phyloP scores from a whole-genome alignment of 2,329 filamentous ascomycete genomes.

The Lasiodiplodia gonubiensis region DNA sequence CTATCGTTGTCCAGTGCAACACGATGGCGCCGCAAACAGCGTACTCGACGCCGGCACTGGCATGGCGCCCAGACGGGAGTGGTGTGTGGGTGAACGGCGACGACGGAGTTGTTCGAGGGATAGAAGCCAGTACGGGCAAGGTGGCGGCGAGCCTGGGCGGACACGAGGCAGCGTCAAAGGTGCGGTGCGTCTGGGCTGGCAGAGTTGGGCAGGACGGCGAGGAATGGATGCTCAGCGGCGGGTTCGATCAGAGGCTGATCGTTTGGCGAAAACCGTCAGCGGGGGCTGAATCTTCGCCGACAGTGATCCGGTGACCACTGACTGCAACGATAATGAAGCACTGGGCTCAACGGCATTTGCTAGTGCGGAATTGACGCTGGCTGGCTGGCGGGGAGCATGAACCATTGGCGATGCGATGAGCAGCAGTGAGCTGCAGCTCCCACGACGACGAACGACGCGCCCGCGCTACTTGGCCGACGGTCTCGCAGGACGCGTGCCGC shows the following conservation, averaged over 20 bases:
- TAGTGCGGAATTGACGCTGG: not conserved
- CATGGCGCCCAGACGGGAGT: constrained; percentile 66
- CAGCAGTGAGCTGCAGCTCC: constrained; percentile 16
- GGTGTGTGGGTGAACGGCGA: constrained; percentile 70
- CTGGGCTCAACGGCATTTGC: not conserved
- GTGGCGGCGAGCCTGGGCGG: constrained; percentile 58
- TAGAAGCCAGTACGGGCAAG: constrained; percentile 65
- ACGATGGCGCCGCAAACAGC: constrained; percentile 68
- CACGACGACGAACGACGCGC: constrained; percentile 6
- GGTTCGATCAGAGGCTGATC: constrained; percentile 67
- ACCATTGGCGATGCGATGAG: constrained; percentile 3
- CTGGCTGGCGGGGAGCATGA: constrained; percentile 13
- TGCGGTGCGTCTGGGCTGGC: constrained; percentile 64
- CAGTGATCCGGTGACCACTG: constrained; percentile 18
- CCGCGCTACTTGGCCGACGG: constrained; percentile 3
- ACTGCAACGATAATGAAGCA: constrained; percentile 14
- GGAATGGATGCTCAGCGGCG: constrained; percentile 66
- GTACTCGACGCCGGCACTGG: constrained; percentile 66
- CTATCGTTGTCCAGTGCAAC: constrained; percentile 64
- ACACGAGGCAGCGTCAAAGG: constrained; percentile 63
- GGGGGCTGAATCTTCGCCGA: constrained; percentile 10
- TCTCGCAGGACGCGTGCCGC: constrained; percentile 16
- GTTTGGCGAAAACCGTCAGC: constrained; percentile 52
- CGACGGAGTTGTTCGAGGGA: constrained; percentile 65
- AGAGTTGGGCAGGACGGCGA: constrained; percentile 45